Percentiles rank a stretch among this genome's conserved stretches.
These are phyloP conservation scores for Amylostereum areolatum DNA, from an alignment of 1,284 basidiomycete species.

Conservation along the genomic window DNA sequence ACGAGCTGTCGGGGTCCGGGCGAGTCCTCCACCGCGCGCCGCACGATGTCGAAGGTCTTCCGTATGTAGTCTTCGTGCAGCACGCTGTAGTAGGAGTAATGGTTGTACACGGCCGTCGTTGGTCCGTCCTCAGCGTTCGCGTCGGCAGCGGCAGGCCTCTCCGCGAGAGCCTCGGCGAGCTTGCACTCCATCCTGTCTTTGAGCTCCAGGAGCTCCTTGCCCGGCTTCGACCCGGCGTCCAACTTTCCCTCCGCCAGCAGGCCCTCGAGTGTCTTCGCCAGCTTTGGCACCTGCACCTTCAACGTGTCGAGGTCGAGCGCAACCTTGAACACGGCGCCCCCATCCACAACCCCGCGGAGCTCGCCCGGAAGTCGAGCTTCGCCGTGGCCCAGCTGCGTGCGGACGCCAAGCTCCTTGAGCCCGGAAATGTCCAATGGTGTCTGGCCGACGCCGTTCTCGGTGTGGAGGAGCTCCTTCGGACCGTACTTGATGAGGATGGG, in stretches of 20 bases:
- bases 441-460: constrained; percentile 50
- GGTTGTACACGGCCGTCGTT: constrained; percentile 2
- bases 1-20: constrained; percentile 28
- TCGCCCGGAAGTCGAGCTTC: neutral
- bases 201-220: constrained; percentile 27
- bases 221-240: constrained; percentile 23
- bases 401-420: constrained; percentile 14
- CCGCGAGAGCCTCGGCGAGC: constrained; percentile 18
- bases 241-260: constrained; percentile 29
- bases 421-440: constrained; percentile 41
- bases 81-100: neutral
- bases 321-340: neutral
- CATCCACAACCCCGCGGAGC: neutral
- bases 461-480: constrained; percentile 31
- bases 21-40: constrained; percentile 15
- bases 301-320: constrained; percentile 11
- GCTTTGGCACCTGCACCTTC: constrained; percentile 25
- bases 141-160: constrained; percentile 2
- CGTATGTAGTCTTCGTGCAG: neutral
- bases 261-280: constrained; percentile 27
- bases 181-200: constrained; percentile 26
- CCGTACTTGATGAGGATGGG: constrained; percentile 30
- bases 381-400: neutral
- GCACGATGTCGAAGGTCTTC: constrained; percentile 19
- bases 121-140: constrained; percentile 6